These are phyloP conservation scores for Taphrina pruni DNA, from an alignment of 1,139 yeast genomes.

Conservation along the genomic window DNA sequence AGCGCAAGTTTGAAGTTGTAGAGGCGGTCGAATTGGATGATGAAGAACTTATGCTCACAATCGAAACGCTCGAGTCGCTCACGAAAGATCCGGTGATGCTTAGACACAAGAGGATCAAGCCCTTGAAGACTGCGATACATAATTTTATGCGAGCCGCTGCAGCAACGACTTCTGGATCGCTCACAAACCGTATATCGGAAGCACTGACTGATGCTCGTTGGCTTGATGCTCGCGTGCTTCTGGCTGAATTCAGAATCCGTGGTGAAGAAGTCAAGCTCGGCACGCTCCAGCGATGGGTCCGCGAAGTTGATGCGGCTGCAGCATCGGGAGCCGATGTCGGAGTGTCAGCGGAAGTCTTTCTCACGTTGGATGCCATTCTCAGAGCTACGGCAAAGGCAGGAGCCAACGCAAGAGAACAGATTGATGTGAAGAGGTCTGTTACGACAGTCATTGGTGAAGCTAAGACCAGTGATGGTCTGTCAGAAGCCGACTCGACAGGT, in stretches of 20 bases:
- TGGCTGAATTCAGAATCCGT: conserved; percentile 38
- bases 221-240: conserved; percentile 36
- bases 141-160: conserved; percentile 18
- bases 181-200: conserved; percentile 33
- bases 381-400: conserved; percentile 19
- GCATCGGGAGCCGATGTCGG: conserved; percentile 25
- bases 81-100: conserved; percentile 16
- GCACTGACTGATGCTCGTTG: conserved; percentile 36
- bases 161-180: conserved; percentile 12
- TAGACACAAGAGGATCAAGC: conserved; percentile 22
- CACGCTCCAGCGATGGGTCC: conserved; percentile 38
- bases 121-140: conserved; percentile 31
- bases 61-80: conserved; percentile 34
- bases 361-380: conserved; percentile 33
- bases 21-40: conserved; percentile 16
- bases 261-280: conserved; percentile 33
- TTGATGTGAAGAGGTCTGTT: background rate
- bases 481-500: conserved; percentile 15
- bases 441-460: background rate
- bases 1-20: conserved; percentile 10
- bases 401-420: background rate
- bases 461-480: conserved; percentile 11
- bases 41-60: conserved; percentile 30
- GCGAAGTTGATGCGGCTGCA: conserved; percentile 39
- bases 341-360: conserved; percentile 27